These are phyloP conservation scores for Colletotrichum zoysiae DNA, from an alignment of 2,329 filamentous ascomycete genomes.

Conservation along the genomic window DNA sequence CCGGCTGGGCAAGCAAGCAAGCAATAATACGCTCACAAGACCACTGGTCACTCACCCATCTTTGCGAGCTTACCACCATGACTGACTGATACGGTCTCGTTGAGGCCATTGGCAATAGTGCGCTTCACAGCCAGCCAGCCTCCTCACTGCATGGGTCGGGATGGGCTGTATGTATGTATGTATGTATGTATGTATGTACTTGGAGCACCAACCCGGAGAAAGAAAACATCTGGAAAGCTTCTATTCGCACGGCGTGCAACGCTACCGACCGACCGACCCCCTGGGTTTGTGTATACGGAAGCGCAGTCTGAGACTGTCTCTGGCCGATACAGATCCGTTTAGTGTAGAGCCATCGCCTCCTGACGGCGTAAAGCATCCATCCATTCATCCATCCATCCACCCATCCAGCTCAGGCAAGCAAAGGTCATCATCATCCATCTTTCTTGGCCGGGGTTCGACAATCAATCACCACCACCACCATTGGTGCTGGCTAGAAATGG, in stretches of 20 bases:
- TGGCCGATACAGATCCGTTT: conserved; percentile 13
- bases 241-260: conserved; percentile 29
- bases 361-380: conserved; percentile 29
- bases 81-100: conserved; percentile 4
- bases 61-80: conserved; percentile 24
- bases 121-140: conserved; percentile 8
- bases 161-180: background rate
- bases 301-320: conserved; percentile 28
- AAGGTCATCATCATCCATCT: background rate
- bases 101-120: conserved; percentile 5
- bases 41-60: background rate
- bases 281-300: conserved; percentile 9
- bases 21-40: conserved; percentile 14
- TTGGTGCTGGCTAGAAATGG: conserved; percentile 27
- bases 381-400: background rate
- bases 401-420: conserved; percentile 13
- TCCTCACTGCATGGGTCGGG: background rate
- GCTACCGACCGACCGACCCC: conserved; percentile 18
- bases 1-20: conserved; percentile 21
- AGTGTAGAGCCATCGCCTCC: conserved; percentile 2
- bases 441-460: background rate
- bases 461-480: conserved; percentile 6
- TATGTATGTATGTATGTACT: background rate
- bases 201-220: conserved; percentile 10
- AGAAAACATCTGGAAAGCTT: conserved; percentile 36